Evolutionary conservation across 1,139 yeast genomes (phyloP), one percentile per base, ranked within the genome.

Genomic region (Suhomyces bribrorum): DNA sequence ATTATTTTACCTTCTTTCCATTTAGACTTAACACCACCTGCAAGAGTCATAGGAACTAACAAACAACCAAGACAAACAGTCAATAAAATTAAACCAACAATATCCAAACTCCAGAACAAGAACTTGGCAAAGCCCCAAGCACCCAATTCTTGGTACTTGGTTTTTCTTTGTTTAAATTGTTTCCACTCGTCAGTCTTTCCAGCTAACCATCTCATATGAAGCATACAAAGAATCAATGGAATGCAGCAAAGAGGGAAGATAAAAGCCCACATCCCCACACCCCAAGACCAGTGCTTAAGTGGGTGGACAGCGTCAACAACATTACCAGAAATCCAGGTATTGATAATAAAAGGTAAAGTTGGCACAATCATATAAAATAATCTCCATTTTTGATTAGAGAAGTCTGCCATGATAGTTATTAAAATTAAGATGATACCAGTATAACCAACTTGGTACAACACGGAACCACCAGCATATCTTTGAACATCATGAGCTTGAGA

Each of bases 191-290:
- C 56, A 26, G 69, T 59, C 32, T 48, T 56, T 17, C 64, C 59
- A n/a, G 73, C 73, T 35, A 48, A 42, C 47, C 52, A 51, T 48
- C 68, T 56, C 70, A 66, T 65, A 44, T 63, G 65, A 23, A 59
- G 17, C 57, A 61, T 49, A 40, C 67, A 61, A 7, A 49, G 44
- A 9, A 64, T 41, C 32, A 66, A 48, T 12, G 73, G 73, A 17
- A 67, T 40, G 47, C 62, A 59, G 12, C 66, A 53, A 32, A 66
- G 53, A 14, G 73, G 73, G 54, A 66, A 62, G 30, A 66, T 64
- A 43, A 64, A 64, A 1, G 72, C 73, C 69, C 69, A 68, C 60
- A 67, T 65, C 17, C 66, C 68, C 34, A 65, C 58, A 18, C 69
- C 67, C 55, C 59, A 62, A 31, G 51, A 49, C 68, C 69, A 64